Evolutionary conservation across 2,329 filamentous ascomycete genomes (phyloP).

Genomic region (Pyrenophora seminiperda): DNA sequence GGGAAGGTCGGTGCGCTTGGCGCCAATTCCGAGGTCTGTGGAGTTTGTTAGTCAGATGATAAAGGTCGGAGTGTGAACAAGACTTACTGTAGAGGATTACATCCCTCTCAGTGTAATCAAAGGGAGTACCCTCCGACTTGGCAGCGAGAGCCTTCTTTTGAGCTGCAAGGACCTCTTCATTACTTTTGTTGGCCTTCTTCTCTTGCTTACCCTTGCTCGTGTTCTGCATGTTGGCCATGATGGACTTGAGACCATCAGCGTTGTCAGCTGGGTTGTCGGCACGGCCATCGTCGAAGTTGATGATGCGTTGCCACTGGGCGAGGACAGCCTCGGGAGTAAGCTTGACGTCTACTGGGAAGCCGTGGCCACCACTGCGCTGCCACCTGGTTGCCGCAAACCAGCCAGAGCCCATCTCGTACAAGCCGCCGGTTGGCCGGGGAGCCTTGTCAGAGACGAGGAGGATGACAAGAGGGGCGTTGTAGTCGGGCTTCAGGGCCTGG

Average conservation of each 20-base stretch:
- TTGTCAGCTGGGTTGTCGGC: constrained; percentile 83
- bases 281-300: constrained; percentile 84
- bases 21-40: constrained; percentile 80
- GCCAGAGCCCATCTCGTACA: constrained; percentile 94
- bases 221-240: constrained; percentile 86
- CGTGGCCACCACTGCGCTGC: constrained; percentile 88
- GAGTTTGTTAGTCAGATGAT: constrained; percentile 23
- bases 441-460: constrained; percentile 86
- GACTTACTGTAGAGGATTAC: constrained; percentile 79
- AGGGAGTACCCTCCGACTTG: constrained; percentile 74
- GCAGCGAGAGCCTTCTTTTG: constrained; percentile 78
- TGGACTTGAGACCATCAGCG: constrained; percentile 76
- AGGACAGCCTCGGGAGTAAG: constrained; percentile 80
- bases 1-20: constrained; percentile 84
- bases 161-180: constrained; percentile 70
- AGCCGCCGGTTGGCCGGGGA: constrained; percentile 80
- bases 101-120: constrained; percentile 83
- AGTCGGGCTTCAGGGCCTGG: constrained; percentile 98
- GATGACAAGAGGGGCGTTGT: constrained; percentile 90
- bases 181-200: constrained; percentile 57
- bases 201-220: constrained; percentile 55
- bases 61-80: neutral
- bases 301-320: constrained; percentile 68
- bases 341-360: constrained; percentile 84
- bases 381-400: constrained; percentile 93